These are phyloP conservation scores for sorghum (Sorghum bicolor) DNA, from an alignment of 176 grass and related monocot species.

Conservation along the genomic window Sorghum_bicolor_NCBIv3 NC_012874.2:16266001-16266500, in stretches of 20 bases:
- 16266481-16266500: too few species aligned
- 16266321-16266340: conserved; percentile 45
- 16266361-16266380: background rate
- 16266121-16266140: too few species aligned
- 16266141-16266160: too few species aligned
- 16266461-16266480: too few species aligned
- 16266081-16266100: conserved; percentile 43
- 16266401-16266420: too few species aligned
- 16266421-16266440: too few species aligned
- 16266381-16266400: background rate
- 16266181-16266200: too few species aligned
- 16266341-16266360: conserved; percentile 36
- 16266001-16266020: conserved; percentile 18
- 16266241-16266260: conserved; percentile 26
- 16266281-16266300: conserved; percentile 34
- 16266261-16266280: conserved; percentile 33
- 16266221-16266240: too few species aligned
- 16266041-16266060: conserved; percentile 1
- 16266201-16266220: too few species aligned
- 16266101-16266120: conserved; percentile 42
- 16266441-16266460: too few species aligned
- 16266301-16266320: conserved; percentile 11
- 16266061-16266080: conserved; percentile 50
- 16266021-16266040: conserved; percentile 21
- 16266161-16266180: too few species aligned